Conservation (phyloP, 202 grass and related monocot species). For the Zizania palustris region DNA sequence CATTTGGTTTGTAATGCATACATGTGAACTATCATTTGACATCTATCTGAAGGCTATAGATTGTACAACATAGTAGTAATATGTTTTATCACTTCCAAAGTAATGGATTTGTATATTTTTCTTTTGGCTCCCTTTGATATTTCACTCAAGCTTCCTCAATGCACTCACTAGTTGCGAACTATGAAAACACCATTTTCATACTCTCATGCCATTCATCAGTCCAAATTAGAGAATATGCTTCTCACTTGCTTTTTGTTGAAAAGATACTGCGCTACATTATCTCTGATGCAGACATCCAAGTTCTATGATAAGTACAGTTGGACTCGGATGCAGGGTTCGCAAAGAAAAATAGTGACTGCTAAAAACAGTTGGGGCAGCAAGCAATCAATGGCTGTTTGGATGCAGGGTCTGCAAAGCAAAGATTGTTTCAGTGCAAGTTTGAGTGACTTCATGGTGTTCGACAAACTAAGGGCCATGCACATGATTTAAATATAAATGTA, state of each 20-base stretch:
- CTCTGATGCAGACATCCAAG: neutral
- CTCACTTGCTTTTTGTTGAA: neutral
- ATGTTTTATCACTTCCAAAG: too few relatives aligned
- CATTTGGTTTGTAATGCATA: neutral
- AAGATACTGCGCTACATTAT: neutral
- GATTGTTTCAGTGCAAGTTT: neutral
- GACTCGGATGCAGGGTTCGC: neutral
- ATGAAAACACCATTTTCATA: conserved; percentile 4
- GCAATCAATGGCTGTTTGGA: neutral
- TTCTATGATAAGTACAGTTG: neutral
- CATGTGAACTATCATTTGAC: neutral
- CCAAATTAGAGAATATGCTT: neutral
- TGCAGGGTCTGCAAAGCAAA: neutral
- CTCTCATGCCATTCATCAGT: neutral
- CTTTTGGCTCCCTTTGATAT: too few relatives aligned
- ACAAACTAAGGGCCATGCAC: neutral
- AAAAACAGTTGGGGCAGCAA: conserved; percentile 12
- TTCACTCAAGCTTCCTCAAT: too few relatives aligned
- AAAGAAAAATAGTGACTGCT: neutral
- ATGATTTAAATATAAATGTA: neutral
- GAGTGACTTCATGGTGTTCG: neutral
- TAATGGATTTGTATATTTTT: too few relatives aligned
- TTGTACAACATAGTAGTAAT: neutral
- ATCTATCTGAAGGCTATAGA: neutral
- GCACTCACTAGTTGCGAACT: neutral